These are phyloP conservation scores for Epichloe scottii DNA, from an alignment of 2,329 filamentous ascomycete species.

Conservation along the genomic window DNA sequence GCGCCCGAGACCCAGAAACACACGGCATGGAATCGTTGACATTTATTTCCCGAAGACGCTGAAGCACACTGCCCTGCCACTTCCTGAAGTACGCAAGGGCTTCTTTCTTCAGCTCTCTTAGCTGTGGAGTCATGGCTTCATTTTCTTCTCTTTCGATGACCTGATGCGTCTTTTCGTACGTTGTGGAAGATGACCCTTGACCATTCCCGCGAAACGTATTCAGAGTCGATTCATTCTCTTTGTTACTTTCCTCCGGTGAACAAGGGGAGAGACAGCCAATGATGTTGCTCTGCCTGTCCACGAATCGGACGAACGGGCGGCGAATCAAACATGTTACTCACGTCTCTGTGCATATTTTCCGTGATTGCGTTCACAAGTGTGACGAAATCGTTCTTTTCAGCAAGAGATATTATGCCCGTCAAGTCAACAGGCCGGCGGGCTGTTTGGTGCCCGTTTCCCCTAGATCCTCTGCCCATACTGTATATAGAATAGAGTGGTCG, in stretches of 20 bases:
- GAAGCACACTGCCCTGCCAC: slow-evolving; percentile 62
- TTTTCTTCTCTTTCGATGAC: slow-evolving; percentile 20
- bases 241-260: slow-evolving; percentile 11
- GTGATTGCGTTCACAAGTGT: slow-evolving; percentile 38
- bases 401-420: slow-evolving; percentile 32
- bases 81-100: slow-evolving; percentile 62
- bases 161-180: slow-evolving; percentile 16
- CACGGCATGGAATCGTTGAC: slow-evolving; percentile 28
- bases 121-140: slow-evolving; percentile 28
- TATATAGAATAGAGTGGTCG: neutral
- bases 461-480: slow-evolving; percentile 28
- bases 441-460: slow-evolving; percentile 19
- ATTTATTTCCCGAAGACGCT: slow-evolving; percentile 57
- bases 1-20: slow-evolving; percentile 18
- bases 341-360: slow-evolving; percentile 41
- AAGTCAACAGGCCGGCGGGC: slow-evolving; percentile 37
- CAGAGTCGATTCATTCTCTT: slow-evolving; percentile 10
- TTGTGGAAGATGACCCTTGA: slow-evolving; percentile 7
- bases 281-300: slow-evolving; percentile 18
- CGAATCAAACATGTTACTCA: slow-evolving; percentile 39
- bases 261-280: slow-evolving; percentile 25
- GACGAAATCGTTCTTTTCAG: slow-evolving; percentile 40
- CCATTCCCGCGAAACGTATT: slow-evolving; percentile 4
- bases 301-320: slow-evolving; percentile 22
- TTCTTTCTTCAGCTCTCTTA: slow-evolving; percentile 56